Conservation (phyloP, 208 protist species). For the Acanthamoeba divionensis region DNA sequence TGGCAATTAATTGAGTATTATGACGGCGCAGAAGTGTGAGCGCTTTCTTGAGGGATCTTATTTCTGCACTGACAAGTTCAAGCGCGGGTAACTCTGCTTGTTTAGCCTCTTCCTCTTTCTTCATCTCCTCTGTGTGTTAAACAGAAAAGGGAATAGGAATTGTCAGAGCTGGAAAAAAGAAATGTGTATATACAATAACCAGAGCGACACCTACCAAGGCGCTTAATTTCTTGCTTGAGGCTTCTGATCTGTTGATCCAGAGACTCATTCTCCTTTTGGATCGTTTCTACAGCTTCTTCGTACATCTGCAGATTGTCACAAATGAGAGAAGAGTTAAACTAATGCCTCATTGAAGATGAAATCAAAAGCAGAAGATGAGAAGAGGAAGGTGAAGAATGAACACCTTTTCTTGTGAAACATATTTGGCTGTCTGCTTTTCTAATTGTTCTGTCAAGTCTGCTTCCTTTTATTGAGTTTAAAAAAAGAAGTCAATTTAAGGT, state of each 20-base stretch:
- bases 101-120: constrained; percentile 34
- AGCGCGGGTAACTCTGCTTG: neutral
- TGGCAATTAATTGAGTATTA: neutral
- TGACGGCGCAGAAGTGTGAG: neutral
- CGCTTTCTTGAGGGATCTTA: constrained; percentile 28
- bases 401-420: constrained; percentile 36
- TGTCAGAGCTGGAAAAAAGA: neutral
- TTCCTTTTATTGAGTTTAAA: neutral
- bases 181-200: neutral
- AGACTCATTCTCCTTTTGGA: constrained; percentile 40
- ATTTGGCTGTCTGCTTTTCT: constrained; percentile 26
- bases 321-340: neutral
- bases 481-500: neutral
- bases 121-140: neutral
- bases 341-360: neutral
- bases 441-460: constrained; percentile 16
- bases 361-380: neutral
- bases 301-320: neutral
- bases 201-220: neutral
- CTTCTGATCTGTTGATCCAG: neutral
- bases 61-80: constrained; percentile 16
- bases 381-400: neutral
- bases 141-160: neutral
- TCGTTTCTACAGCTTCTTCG: constrained; percentile 40
- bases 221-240: neutral